Evolutionary conservation across 371 early-diverging fungal species (phyloP), one percentile per base, ranked within the genome.

Genomic region (Entomophthora muscae): DNA sequence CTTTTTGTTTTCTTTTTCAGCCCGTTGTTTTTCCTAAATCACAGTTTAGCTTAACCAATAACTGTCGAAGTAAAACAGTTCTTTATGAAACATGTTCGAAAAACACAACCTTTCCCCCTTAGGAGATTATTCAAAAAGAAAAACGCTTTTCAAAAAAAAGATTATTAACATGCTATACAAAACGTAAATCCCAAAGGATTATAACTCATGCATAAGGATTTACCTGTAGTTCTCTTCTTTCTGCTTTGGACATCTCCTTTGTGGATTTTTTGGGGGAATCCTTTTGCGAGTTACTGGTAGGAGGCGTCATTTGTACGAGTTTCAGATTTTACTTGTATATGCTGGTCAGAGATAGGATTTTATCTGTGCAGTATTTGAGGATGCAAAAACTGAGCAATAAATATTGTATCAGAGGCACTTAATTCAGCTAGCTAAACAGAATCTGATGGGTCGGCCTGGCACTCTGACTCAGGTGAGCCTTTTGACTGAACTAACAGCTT

Each of bases 211-310:
- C 23, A 30, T 55, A 21, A 53, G 12, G 31, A 26, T 61, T 53
- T 30, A 71, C 77, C 67, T 81, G 85, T 61, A 85, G 66, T 7
- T 83, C 94, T 31, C 92, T 82, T 62, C 92, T 81, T 75, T 94
- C 92, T 21, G 90, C 90, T 68, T 91, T 94, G 31, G 91, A 88
- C 90, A 90, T 85, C 2, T 83, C 78, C 69, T 87, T 88, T 66
- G 71, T 71, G 23, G 42, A 17, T 42, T 42, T 42, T 42, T 42
- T 42, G 5, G 42, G 42, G 17, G 17, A 42, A 5, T 42, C 42
- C 17, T 42, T 42, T 17, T 42, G 42, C 17, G 42, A 42, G 42
- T 17, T 42, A 17, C 17, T 42, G 17, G 5, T 42, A 42, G 42
- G 5, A 17, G 42, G 42, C 5, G 10, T 42, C 42, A 42, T 42